phyloP scores from a whole-genome alignment of 768 basidiomycete genomes.

The Hebeloma cylindrosporum region DNA sequence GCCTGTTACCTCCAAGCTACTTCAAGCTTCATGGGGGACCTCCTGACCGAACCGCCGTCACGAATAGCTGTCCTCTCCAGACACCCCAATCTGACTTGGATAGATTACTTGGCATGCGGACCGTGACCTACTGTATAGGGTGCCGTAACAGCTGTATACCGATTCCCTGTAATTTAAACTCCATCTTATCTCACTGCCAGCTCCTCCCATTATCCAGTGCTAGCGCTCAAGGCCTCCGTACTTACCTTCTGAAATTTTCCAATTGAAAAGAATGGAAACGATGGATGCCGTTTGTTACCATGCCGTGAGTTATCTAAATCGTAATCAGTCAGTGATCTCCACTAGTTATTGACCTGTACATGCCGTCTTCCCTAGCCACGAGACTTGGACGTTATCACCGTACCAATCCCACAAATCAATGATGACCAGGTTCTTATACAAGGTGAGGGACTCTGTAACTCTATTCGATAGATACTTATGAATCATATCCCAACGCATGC shows the following conservation, averaged over 20 bases:
- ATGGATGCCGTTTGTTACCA: slow-evolving; percentile 55
- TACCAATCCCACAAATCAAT: slow-evolving; percentile 50
- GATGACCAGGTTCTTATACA: slow-evolving; percentile 62
- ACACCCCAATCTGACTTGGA: too few relatives aligned
- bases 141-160: too few relatives aligned
- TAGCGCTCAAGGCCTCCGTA: not conserved
- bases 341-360: not conserved
- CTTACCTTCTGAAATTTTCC: not conserved
- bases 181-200: too few relatives aligned
- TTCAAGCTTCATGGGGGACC: too few relatives aligned
- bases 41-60: too few relatives aligned
- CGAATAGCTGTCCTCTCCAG: too few relatives aligned
- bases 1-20: too few relatives aligned
- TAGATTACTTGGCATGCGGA: too few relatives aligned
- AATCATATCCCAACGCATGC: not conserved
- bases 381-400: slow-evolving; percentile 51
- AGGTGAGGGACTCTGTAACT: slow-evolving; percentile 29
- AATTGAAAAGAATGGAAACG: slow-evolving; percentile 6
- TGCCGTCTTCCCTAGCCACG: slow-evolving; percentile 35
- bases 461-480: not conserved
- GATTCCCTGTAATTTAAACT: too few relatives aligned
- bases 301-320: slow-evolving; percentile 28
- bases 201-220: too few relatives aligned
- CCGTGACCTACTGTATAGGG: too few relatives aligned
- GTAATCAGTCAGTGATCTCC: too few relatives aligned